Evolutionary conservation across 2,329 filamentous ascomycete genomes (phyloP), one percentile per base, ranked within the genome.

Genomic region (Alternaria dauci): DNA sequence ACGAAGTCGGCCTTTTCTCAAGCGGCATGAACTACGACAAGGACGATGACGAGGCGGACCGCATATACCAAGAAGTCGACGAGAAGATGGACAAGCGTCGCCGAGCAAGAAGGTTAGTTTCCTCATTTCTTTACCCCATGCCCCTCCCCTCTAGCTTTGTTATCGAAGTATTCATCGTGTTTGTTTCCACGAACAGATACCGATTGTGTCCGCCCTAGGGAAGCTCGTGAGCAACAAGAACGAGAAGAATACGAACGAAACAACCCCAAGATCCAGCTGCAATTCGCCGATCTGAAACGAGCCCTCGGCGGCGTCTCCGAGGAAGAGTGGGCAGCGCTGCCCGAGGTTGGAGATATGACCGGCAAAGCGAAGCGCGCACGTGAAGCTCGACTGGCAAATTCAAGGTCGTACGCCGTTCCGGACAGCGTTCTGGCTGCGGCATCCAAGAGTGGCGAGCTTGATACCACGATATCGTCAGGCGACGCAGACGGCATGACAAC

Each of bases 201-300:
- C 90, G 90, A 89, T 59, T 59, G 56, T 93, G 84, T 83, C 81
- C 84, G 81, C 79, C 78, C 80, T 86, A 96, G 95, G 88, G 95
- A 99, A 91, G 91, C 90, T 76, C 93, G 95, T 79, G 95, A 99
- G 80, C 85, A 91, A 78, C 87, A 92, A 82, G 94, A 99, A 84
- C 88, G 86, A 78, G 93, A 97, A 76, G 94, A 98, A 74, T 96
- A 97, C 85, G 94, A 99, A 82, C 89, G 91, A 70, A 94, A 97
- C 78, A 98, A 99, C 77, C 95, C 95, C 14, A 99, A 98, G 81
- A 97, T 99, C 53, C 92, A 96, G 76, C 92, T 97, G 70, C 95
- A 99, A 79, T 99, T 99, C 78, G 93, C 94, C 76, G 95, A 98
- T 72, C 82, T 98, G 52, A 99, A 99, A 81, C 88, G 96, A 73